A percentile compares a stretch with the other conserved stretches of the same genome.
phyloP scores from a whole-genome alignment of 2,329 filamentous ascomycete genomes.

The Xylaria sp. region DNA sequence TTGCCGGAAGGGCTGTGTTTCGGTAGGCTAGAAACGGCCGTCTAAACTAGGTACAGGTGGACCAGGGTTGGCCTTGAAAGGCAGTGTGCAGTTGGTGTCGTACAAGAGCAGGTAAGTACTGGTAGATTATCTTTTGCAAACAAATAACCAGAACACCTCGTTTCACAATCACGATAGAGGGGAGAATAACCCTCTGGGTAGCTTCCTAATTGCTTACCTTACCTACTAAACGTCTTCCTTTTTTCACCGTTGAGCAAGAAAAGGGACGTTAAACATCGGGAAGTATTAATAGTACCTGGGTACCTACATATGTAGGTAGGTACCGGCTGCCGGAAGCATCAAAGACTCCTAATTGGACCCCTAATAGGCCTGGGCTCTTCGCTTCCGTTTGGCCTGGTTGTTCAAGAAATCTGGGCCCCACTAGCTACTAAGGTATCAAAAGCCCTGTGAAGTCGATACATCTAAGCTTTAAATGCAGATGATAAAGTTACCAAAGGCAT shows the following conservation, averaged over 20 bases:
- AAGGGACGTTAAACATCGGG: too few relatives aligned
- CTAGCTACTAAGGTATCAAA: background rate
- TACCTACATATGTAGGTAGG: too few relatives aligned
- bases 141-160: too few relatives aligned
- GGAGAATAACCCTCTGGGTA: too few relatives aligned
- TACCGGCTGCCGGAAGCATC: slow-evolving; percentile 30
- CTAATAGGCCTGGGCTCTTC: slow-evolving; percentile 2
- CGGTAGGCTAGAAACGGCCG: background rate
- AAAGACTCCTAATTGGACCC: slow-evolving; percentile 10
- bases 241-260: too few relatives aligned
- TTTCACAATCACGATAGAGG: too few relatives aligned
- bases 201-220: too few relatives aligned
- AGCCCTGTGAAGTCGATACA: background rate
- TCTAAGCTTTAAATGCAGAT: background rate
- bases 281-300: background rate
- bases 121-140: too few relatives aligned
- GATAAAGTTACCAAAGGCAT: background rate
- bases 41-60: background rate
- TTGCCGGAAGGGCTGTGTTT: slow-evolving; percentile 16
- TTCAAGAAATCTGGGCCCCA: background rate
- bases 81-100: background rate
- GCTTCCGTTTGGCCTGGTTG: slow-evolving; percentile 7
- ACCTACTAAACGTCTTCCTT: too few relatives aligned
- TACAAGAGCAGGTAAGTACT: background rate
- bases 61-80: background rate